Percentiles rank a stretch among this genome's conserved stretches.
Conservation (phyloP, 257 asterid species). For the Leonotis leonurus region DNA sequence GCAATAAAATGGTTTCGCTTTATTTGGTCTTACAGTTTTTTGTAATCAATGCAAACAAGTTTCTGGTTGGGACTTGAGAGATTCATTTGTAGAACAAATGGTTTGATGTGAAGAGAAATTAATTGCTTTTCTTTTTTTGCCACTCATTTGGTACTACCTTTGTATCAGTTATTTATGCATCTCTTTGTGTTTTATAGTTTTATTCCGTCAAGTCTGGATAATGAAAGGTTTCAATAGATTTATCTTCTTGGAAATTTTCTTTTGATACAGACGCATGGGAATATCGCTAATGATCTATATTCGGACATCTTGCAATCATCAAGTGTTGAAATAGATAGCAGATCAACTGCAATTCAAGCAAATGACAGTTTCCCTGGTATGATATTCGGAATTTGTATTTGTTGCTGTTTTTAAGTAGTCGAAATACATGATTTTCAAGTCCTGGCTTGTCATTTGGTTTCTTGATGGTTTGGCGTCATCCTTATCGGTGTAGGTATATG, state of each 20-base stretch:
- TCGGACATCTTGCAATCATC: conserved; percentile 32
- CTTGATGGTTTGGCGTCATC: conserved; percentile 4
- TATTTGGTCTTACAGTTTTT: not conserved
- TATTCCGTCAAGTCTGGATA: not conserved
- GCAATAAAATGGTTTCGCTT: not conserved
- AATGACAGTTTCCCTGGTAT: conserved; percentile 20
- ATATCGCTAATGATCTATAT: conserved; percentile 47
- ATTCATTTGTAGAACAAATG: not conserved
- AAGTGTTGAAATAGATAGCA: conserved; percentile 16
- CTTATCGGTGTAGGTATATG: not conserved
- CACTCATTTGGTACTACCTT: not conserved
- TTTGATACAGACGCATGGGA: conserved; percentile 31
- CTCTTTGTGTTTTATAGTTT: not conserved
- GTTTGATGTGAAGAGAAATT: not conserved
- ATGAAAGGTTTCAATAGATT: not conserved
- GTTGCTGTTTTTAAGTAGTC: not conserved
- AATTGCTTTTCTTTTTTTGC: not conserved
- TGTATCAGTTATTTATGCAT: not conserved
- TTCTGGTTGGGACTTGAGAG: not conserved
- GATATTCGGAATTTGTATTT: not conserved
- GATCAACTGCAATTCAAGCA: conserved; percentile 18
- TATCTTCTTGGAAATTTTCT: not conserved
- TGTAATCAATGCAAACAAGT: not conserved
- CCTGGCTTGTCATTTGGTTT: not conserved
- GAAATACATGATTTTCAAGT: not conserved